These are phyloP conservation scores for Nelumbo lutea DNA, from an alignment of 164 flowering plant genomes.

Conservation along the genomic window DNA sequence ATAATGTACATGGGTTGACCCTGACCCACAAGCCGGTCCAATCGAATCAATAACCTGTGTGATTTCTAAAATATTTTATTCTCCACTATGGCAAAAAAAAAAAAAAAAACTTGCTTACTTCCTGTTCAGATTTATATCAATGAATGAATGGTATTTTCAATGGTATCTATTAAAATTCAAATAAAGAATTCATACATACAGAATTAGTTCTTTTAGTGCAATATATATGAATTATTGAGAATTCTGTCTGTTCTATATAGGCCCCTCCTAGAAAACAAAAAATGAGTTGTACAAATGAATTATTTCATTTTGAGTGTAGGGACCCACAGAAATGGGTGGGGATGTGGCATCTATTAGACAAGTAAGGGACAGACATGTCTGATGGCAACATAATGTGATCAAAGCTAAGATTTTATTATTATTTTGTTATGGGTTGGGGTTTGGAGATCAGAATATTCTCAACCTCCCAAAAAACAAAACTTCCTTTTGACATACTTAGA, in stretches of 20 bases:
- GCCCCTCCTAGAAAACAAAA: not conserved
- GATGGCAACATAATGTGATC: constrained; percentile 7
- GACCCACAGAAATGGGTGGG: constrained; percentile 4
- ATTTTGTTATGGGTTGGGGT: too few relatives aligned
- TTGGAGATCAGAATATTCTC: constrained; percentile 4
- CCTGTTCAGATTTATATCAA: too few relatives aligned
- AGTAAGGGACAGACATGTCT: constrained; percentile 23
- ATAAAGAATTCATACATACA: not conserved
- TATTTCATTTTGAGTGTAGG: constrained; percentile 15
- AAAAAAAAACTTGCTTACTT: too few relatives aligned
- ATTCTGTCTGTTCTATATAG: not conserved
- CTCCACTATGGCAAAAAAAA: too few relatives aligned
- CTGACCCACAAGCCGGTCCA: too few relatives aligned
- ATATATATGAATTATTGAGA: not conserved
- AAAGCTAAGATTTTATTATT: not conserved
- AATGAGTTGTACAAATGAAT: constrained; percentile 7
- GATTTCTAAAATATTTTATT: too few relatives aligned
- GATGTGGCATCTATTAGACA: constrained; percentile 22
- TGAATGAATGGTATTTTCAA: too few relatives aligned
- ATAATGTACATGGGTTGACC: too few relatives aligned
- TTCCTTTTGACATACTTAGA: not conserved
- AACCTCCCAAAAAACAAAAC: constrained; percentile 1
- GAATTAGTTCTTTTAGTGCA: constrained; percentile 3
- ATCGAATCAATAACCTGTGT: too few relatives aligned
- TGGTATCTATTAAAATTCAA: not conserved